These are phyloP conservation scores for Fusarium gaditjirri DNA, from an alignment of 2,329 filamentous ascomycete species.

Conservation along the genomic window DNA sequence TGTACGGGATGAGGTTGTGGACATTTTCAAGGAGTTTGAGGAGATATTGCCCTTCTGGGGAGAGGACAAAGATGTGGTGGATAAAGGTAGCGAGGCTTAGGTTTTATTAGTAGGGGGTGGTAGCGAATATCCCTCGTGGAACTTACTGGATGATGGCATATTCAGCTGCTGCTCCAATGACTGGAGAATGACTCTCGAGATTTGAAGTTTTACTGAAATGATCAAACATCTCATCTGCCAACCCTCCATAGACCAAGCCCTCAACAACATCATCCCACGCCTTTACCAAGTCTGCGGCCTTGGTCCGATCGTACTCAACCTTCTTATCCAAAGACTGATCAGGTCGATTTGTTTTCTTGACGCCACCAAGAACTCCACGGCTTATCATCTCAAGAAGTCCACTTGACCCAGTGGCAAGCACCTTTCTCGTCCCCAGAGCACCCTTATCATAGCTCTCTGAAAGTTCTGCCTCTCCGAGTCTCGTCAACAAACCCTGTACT, in stretches of 20 bases:
- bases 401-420: constrained; percentile 76
- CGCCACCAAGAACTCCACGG: constrained; percentile 72
- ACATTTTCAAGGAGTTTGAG: constrained; percentile 76
- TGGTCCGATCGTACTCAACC: constrained; percentile 65
- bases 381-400: constrained; percentile 76
- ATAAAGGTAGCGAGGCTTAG: constrained; percentile 76
- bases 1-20: constrained; percentile 77
- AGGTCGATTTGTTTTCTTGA: constrained; percentile 26
- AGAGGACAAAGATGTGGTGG: constrained; percentile 78
- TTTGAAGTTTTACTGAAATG: constrained; percentile 69
- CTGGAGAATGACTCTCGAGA: constrained; percentile 70
- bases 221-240: constrained; percentile 73
- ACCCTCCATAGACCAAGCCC: constrained; percentile 72
- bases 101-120: constrained; percentile 24
- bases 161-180: constrained; percentile 72
- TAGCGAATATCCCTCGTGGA: neutral
- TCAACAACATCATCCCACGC: constrained; percentile 76
- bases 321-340: constrained; percentile 13
- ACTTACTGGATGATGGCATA: constrained; percentile 75
- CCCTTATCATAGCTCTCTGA: constrained; percentile 88
- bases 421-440: constrained; percentile 77
- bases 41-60: constrained; percentile 79
- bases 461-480: constrained; percentile 74
- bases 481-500: constrained; percentile 67
- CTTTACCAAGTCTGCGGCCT: constrained; percentile 67